Base-by-base conservation (phyloP, 306 rosid genomes). In the Lotus japonicus region DNA sequence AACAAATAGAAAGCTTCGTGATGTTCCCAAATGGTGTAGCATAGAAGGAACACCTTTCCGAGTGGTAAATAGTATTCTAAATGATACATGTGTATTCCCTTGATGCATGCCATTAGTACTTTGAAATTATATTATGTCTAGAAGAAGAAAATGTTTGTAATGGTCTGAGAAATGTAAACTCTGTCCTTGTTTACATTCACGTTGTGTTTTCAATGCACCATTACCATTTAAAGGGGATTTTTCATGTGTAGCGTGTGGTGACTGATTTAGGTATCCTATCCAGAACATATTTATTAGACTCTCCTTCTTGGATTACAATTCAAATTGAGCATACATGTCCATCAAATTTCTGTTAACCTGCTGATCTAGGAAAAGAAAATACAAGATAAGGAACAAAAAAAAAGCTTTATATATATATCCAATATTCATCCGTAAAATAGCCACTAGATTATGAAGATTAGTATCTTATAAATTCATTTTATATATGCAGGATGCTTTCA, bases 1-100 rank as follows among this genome's bases (percentile, higher is more conserved):
- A 11, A 78, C 76, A 48, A 81, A 61, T 53, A 68, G 86, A 75
- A 89, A 83, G 73, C 80, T 64, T 61, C 83, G 83, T 67, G 85
- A 86, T 71, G 66, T 91, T 82, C 97, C 98, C 14, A 68, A 48
- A 10, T 92, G 98, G 97, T 86, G 98, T 79, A 76, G 85, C 77
- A 70, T 92, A 74, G 82, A 89, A 57, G 98, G 98, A 84, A 89
- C 98, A 0, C 88, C 95, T 70, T 92, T 92, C 76, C 85, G 94
- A 19, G 96, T 90, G 91, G 98, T 92, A 85, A 90, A 50, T 64
- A 52, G 12, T 38, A 59, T 69, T 83, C 72, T 76, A 28, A 38
- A 6, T 7, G 11, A 83, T 53, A 51, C 45, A 3, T 36, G 56
- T 38, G 28, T 38, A 14, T 53, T 77, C 42, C 60, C 51, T 15